Evolutionary conservation across 495 filamentous ascomycete species (phyloP), one percentile per base, ranked within the genome.

Genomic region (Podospora bellae-mahoneyi): DNA sequence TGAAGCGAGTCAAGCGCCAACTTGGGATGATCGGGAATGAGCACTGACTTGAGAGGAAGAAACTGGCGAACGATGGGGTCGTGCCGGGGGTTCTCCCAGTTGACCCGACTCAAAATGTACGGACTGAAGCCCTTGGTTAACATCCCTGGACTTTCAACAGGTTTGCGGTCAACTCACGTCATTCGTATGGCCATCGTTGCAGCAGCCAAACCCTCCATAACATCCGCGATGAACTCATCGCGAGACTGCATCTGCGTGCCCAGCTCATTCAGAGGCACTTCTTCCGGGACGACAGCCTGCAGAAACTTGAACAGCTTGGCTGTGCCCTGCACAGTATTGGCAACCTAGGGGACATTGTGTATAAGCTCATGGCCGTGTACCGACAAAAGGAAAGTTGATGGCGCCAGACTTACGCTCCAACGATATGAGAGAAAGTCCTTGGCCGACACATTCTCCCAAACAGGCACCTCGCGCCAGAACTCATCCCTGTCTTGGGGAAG

Each of bases 41-140:
- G 81, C 19, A 78, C 66, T 4, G 85, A 85, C 34, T 75, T 77
- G 63, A 85, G 71, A 0, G 85, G 84, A 20, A 87, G 69, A 69
- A 87, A 89, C 66, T 89, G 86, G 16, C 77, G 73, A 6, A 83
- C 78, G 7, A 88, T 76, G 16, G 85, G 85, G 60, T 87, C 85
- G 64, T 84, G 81, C 15, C 85, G 78, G 13, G 86, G 82, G 62
- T 85, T 77, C 2, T 66, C 62, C 86, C 86, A 89, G 69, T 89
- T 78, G 27, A 87, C 79, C 5, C 79, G 74, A 60, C 80, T 82
- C 23, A 87, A 68, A 13, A 86, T 79, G 67, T 89, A 84, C 28
- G 86, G 86, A 57, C 86, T 87, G 23, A 18, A 20, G 20, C 20
- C 1, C 9, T 48, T 16, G 15, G 39, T 16, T 0, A 13, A 48